phyloP scores from a whole-genome alignment of 768 basidiomycete genomes.

The Daedalea quercina region DNA sequence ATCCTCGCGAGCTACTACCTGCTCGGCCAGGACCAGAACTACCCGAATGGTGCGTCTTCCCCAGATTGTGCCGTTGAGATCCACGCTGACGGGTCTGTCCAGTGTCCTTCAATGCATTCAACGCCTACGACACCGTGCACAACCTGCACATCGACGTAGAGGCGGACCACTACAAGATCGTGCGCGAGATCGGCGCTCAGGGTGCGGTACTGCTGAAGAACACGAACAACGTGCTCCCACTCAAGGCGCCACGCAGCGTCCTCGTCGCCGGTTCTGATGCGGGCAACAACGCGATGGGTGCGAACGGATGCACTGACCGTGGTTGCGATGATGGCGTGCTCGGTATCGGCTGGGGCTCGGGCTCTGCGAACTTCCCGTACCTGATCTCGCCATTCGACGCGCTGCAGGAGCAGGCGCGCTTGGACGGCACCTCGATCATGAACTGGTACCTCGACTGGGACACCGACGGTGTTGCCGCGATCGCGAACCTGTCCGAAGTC shows the following conservation, averaged over 20 bases:
- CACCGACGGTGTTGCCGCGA: slow-evolving; percentile 13
- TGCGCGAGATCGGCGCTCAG: slow-evolving; percentile 67
- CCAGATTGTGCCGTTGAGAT: not conserved
- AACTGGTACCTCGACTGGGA: slow-evolving; percentile 22
- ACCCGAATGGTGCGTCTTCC: slow-evolving; percentile 36
- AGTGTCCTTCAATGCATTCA: slow-evolving; percentile 68
- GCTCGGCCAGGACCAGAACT: slow-evolving; percentile 57
- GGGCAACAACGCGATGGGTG: slow-evolving; percentile 36
- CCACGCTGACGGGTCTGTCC: not conserved
- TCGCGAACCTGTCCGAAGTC: slow-evolving; percentile 50
- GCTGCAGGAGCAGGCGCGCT: slow-evolving; percentile 64
- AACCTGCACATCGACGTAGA: slow-evolving; percentile 66
- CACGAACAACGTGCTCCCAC: slow-evolving; percentile 43
- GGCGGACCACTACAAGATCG: slow-evolving; percentile 57
- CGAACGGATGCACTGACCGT: slow-evolving; percentile 41
- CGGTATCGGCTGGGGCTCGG: slow-evolving; percentile 81
- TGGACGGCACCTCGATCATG: slow-evolving; percentile 30
- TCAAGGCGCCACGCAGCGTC: slow-evolving; percentile 52
- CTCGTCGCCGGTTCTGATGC: slow-evolving; percentile 53
- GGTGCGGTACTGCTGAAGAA: slow-evolving; percentile 79
- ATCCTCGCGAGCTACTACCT: slow-evolving; percentile 70
- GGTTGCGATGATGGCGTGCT: slow-evolving; percentile 51
- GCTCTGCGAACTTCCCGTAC: slow-evolving; percentile 72
- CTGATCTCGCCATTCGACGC: slow-evolving; percentile 78
- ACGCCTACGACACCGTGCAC: slow-evolving; percentile 39